Evolutionary conservation across 441 rosid species (phyloP).

Genomic region (Pelargonium cotyledonis): DNA sequence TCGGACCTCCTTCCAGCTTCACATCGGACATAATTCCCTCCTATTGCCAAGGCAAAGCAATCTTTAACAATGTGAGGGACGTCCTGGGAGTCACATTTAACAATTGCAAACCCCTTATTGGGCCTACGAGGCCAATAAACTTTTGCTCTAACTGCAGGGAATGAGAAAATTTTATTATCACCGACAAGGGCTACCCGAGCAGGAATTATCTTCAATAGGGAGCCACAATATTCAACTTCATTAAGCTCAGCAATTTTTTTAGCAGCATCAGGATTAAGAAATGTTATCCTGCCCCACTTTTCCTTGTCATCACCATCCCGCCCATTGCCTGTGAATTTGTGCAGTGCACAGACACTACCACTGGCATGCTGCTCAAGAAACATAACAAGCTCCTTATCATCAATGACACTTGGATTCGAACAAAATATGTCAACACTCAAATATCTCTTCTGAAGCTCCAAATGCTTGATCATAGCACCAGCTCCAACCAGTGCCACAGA

Average conservation of each 20-base stretch:
- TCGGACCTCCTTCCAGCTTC: neutral
- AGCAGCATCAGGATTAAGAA: slow-evolving; percentile 58
- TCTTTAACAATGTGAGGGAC: slow-evolving; percentile 6
- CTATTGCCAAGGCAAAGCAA: slow-evolving; percentile 18
- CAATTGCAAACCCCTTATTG: slow-evolving; percentile 38
- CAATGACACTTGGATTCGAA: slow-evolving; percentile 33
- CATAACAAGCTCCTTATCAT: slow-evolving; percentile 63
- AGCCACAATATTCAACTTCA: slow-evolving; percentile 46
- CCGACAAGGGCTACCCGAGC: slow-evolving; percentile 40
- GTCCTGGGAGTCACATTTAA: slow-evolving; percentile 13
- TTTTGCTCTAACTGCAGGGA: slow-evolving; percentile 60
- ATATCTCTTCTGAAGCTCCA: slow-evolving; percentile 66
- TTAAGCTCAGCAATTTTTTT: slow-evolving; percentile 44
- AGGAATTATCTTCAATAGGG: slow-evolving; percentile 40
- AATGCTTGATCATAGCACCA: slow-evolving; percentile 87
- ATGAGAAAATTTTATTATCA: slow-evolving; percentile 35
- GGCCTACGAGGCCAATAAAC: slow-evolving; percentile 51
- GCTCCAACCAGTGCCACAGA: slow-evolving; percentile 74
- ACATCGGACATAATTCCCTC: slow-evolving; percentile 19
- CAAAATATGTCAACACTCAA: slow-evolving; percentile 60
- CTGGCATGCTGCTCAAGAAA: slow-evolving; percentile 52
- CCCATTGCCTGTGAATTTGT: slow-evolving; percentile 34
- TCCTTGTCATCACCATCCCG: slow-evolving; percentile 37
- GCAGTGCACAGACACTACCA: slow-evolving; percentile 51
- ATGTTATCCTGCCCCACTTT: slow-evolving; percentile 59